phyloP scores from a whole-genome alignment of 441 rosid genomes.

The Erodium trifolium region DNA sequence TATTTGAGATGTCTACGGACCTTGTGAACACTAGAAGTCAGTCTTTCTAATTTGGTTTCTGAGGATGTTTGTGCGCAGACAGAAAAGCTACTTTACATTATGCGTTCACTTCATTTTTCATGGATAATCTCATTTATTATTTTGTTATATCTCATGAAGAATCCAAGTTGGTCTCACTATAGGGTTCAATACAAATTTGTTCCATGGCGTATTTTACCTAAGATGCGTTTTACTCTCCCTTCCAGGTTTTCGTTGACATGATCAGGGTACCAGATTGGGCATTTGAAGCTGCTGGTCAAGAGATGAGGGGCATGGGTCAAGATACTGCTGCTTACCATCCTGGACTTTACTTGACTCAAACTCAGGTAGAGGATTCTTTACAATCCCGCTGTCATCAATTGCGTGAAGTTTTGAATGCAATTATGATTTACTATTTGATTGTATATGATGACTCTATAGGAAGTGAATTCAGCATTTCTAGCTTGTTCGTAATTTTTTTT shows the following conservation, averaged over 20 bases:
- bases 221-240: background rate
- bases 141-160: background rate
- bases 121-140: background rate
- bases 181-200: background rate
- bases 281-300: slow-evolving; percentile 98
- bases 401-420: background rate
- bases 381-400: background rate
- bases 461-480: background rate
- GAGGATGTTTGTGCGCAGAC: background rate
- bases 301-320: slow-evolving; percentile 88
- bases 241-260: slow-evolving; percentile 88
- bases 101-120: background rate
- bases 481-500: background rate
- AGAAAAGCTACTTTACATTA: background rate
- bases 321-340: slow-evolving; percentile 91
- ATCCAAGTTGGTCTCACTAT: background rate
- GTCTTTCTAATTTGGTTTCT: background rate
- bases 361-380: slow-evolving; percentile 53
- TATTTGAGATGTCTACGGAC: background rate
- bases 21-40: background rate
- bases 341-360: slow-evolving; percentile 80
- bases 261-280: slow-evolving; percentile 96
- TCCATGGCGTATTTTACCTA: background rate
- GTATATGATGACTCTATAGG: background rate
- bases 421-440: background rate